Evolutionary conservation across 192 early-diverging fungal genomes (phyloP), one percentile per base, ranked within the genome.

Genomic region (Backusella psychrophila): DNA sequence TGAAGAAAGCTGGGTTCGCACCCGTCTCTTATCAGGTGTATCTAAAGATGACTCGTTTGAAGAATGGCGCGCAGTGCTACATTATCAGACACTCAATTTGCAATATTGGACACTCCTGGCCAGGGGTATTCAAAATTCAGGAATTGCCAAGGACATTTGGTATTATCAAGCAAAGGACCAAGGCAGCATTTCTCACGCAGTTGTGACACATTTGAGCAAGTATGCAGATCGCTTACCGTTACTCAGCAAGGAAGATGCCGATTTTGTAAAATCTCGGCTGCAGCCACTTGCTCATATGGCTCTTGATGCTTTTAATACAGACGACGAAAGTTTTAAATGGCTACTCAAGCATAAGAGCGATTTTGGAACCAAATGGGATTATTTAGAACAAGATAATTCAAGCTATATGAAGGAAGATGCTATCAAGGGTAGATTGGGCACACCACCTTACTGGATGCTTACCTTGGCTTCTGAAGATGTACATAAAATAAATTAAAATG

Each of bases 51-150:
- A 63, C 26, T 63, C 56, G 12, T 21, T 56, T 38, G 41, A 38
- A 31, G 65, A 67, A 36, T 71, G 76, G 76, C 70, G 33, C 6
- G 56, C 53, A 21, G n/a, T 41, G 1, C 65, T 79, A 38, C 81
- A 82, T n/a, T 86, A 85, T 71, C 76, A 81, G 31, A 82, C 82
- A 15, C 73, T 86, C 69, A 89, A 89, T 80, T 69, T 89, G 59
- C 88, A 89, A 68, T 89, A 89, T 63, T 89, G 88, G 88, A 87
- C 86, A 4, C 74, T 85, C n/a, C 71, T 89, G 72, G 80, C 88
- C 3, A 77, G 86, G 19, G 84, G 82, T 49, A 83, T 89, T 38
- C 85, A 85, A 63, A 89, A 89, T 59, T 35, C 79, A 14, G 82
- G 78, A 35, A 79, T 89, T 46, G 82, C 77, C 17, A 84, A 83